Evolutionary conservation across 371 early-diverging fungal species (phyloP).

Genomic region (Mortierella sp.): DNA sequence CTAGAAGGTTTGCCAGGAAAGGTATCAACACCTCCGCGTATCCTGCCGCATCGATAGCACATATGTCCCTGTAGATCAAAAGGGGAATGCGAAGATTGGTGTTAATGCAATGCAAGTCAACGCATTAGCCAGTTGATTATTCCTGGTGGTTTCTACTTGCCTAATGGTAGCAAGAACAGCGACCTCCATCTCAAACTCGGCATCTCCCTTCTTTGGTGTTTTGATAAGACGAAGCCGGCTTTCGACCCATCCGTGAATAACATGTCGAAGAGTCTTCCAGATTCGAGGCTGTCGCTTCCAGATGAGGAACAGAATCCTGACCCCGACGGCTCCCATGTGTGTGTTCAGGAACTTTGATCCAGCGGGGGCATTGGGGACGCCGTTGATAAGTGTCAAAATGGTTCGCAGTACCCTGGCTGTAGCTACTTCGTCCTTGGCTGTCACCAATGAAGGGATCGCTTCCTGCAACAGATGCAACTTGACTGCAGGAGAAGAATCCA

Average conservation of each 20-base stretch:
- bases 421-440: conserved; percentile 60
- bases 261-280: conserved; percentile 67
- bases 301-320: conserved; percentile 58
- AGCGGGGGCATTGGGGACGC: conserved; percentile 35
- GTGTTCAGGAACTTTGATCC: conserved; percentile 42
- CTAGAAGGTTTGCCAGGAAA: conserved; percentile 61
- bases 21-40: conserved; percentile 66
- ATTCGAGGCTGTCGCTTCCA: conserved; percentile 65
- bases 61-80: conserved; percentile 55
- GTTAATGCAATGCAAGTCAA: background rate
- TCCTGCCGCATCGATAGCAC: conserved; percentile 55
- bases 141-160: conserved; percentile 1
- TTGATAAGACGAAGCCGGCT: conserved; percentile 53
- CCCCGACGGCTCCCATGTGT: conserved; percentile 61
- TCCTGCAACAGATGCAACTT: conserved; percentile 57
- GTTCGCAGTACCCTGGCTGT: conserved; percentile 64
- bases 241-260: conserved; percentile 65
- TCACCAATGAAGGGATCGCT: conserved; percentile 58
- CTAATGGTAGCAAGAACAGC: conserved; percentile 63
- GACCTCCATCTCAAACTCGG: conserved; percentile 63
- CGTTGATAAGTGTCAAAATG: conserved; percentile 57
- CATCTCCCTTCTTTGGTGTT: conserved; percentile 32
- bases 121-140: background rate
- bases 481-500: conserved; percentile 46
- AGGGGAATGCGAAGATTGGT: background rate